Conservation (phyloP, 2,329 filamentous ascomycete genomes). For the Mollisia scopiformis region DNA sequence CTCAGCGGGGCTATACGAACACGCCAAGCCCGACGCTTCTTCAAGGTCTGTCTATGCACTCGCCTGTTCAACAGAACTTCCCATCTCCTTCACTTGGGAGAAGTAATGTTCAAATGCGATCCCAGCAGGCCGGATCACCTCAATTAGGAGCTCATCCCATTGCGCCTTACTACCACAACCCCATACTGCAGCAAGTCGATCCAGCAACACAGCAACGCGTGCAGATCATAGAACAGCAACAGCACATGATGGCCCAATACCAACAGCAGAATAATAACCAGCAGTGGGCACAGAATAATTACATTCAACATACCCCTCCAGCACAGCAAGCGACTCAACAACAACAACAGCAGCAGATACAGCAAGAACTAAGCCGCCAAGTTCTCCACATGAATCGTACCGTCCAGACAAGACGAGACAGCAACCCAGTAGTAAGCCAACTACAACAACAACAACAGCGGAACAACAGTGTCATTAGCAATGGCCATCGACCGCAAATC, state of each 20-base stretch:
- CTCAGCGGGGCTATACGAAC: slow-evolving; percentile 16
- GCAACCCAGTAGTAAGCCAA: slow-evolving; percentile 1
- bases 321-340: slow-evolving; percentile 7
- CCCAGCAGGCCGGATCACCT: not conserved
- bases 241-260: not conserved
- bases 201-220: slow-evolving; percentile 7
- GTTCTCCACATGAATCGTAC: slow-evolving; percentile 16
- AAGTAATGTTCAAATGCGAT: slow-evolving; percentile 9
- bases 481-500: slow-evolving; percentile 18
- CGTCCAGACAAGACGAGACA: slow-evolving; percentile 18
- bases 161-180: not conserved
- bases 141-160: not conserved
- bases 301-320: not conserved
- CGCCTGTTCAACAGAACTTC: slow-evolving; percentile 26
- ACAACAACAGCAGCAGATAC: slow-evolving; percentile 7
- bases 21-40: slow-evolving; percentile 27
- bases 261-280: slow-evolving; percentile 13
- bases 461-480: slow-evolving; percentile 23
- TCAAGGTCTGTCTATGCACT: slow-evolving; percentile 30
- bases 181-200: not conserved
- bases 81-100: slow-evolving; percentile 10
- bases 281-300: not conserved
- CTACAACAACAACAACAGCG: slow-evolving; percentile 18
- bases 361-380: slow-evolving; percentile 20
- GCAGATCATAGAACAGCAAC: slow-evolving; percentile 7